Percentiles rank a stretch among this genome's conserved stretches.
Conservation (phyloP, 345 rosid genomes). For the Lepidium sativum region DNA sequence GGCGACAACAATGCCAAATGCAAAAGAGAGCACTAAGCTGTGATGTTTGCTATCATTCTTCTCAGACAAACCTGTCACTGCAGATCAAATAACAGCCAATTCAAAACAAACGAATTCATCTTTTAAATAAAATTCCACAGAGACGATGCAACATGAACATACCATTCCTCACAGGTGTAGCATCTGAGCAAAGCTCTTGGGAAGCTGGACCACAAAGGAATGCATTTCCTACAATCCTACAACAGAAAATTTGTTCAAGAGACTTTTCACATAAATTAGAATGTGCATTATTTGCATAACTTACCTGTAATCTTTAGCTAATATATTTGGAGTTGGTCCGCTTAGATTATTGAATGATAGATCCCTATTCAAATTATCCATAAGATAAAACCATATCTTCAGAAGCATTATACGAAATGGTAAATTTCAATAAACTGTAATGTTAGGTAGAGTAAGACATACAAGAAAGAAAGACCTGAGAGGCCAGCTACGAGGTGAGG, state of each 20-base stretch:
- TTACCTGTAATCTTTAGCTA: conserved; percentile 85
- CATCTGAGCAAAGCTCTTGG: conserved; percentile 42
- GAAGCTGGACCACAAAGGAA: conserved; percentile 61
- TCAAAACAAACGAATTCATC: not conserved
- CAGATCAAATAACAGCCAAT: conserved; percentile 2
- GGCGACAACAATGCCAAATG: conserved; percentile 52
- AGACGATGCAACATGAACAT: conserved; percentile 16
- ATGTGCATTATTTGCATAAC: not conserved
- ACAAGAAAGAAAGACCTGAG: conserved; percentile 85
- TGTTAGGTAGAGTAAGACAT: conserved; percentile 25
- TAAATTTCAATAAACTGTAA: not conserved
- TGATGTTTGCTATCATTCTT: conserved; percentile 35
- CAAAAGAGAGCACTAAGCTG: conserved; percentile 58
- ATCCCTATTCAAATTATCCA: conserved; percentile 43
- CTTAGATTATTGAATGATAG: conserved; percentile 87
- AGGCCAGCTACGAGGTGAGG: conserved; percentile 72
- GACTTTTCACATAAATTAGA: not conserved
- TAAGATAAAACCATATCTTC: not conserved
- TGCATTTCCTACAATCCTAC: conserved; percentile 62
- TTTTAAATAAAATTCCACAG: not conserved
- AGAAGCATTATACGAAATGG: not conserved
- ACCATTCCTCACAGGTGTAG: conserved; percentile 54
- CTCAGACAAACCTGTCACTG: conserved; percentile 41
- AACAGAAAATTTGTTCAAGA: not conserved
- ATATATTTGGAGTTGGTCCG: conserved; percentile 77